Percentiles rank a stretch among this genome's conserved stretches.
These are phyloP conservation scores for Jacaranda copaia DNA, from an alignment of 257 asterid species.

Conservation along the genomic window DNA sequence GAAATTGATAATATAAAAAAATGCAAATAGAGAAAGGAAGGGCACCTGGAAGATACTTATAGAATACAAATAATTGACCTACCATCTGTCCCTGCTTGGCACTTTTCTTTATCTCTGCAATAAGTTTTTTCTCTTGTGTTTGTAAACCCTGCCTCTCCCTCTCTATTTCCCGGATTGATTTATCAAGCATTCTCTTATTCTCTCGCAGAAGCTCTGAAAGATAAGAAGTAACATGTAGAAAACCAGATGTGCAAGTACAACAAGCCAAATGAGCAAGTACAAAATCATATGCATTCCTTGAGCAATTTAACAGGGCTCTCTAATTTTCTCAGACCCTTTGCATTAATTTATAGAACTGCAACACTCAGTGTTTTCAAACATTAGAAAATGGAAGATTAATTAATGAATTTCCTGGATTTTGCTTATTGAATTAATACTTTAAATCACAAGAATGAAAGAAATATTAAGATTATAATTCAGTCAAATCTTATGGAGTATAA, in stretches of 20 bases:
- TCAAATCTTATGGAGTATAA: not conserved
- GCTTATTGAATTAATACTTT: not conserved
- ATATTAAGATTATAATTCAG: not conserved
- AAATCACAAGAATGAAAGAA: not conserved
- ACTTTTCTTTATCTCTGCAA: slow-evolving; percentile 90
- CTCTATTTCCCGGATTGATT: slow-evolving; percentile 93
- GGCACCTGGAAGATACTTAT: slow-evolving; percentile 15
- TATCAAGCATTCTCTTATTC: slow-evolving; percentile 97
- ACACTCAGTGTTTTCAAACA: not conserved
- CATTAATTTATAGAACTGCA: not conserved
- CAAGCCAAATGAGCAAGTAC: not conserved
- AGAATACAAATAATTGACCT: slow-evolving; percentile 21
- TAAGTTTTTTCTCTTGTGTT: slow-evolving; percentile 91
- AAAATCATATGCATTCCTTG: slow-evolving; percentile 41
- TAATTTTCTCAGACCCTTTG: slow-evolving; percentile 57
- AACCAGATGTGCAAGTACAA: not conserved
- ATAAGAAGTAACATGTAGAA: slow-evolving; percentile 1
- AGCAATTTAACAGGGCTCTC: slow-evolving; percentile 56
- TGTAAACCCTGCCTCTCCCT: slow-evolving; percentile 97
- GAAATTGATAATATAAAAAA: not conserved
- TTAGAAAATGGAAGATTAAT: not conserved
- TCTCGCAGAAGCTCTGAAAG: slow-evolving; percentile 92
- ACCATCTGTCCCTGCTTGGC: slow-evolving; percentile 99
- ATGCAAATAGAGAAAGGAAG: not conserved
- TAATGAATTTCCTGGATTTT: not conserved